Percentiles rank a stretch among this genome's conserved stretches.
phyloP scores from a whole-genome alignment of 2,329 filamentous ascomycete species.

The Colletotrichum sp. region DNA sequence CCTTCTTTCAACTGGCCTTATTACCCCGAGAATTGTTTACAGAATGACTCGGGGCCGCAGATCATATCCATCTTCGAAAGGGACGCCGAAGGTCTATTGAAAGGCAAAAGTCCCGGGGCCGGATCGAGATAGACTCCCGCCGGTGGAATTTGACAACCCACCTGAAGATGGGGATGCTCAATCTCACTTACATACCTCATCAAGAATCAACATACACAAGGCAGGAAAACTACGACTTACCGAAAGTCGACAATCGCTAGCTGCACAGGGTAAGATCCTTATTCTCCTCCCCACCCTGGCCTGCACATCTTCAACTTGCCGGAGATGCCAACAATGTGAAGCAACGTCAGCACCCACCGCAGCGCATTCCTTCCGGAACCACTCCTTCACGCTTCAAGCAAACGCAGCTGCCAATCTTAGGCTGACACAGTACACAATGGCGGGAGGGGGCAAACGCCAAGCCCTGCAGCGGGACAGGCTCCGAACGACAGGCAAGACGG shows the following conservation, averaged over 20 bases:
- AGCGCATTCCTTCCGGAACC: neutral
- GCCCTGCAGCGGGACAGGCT: neutral
- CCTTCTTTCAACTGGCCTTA: neutral
- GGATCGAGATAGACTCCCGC: neutral
- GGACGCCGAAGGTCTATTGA: neutral
- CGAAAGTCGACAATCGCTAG: neutral
- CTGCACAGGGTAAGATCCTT: neutral
- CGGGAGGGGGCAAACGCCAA: neutral
- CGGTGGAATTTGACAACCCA: neutral
- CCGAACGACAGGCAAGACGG: neutral
- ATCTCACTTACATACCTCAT: neutral
- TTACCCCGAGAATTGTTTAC: neutral
- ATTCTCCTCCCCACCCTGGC: neutral
- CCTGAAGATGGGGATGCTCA: neutral
- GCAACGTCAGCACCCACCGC: neutral
- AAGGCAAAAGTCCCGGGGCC: neutral
- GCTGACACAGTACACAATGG: neutral
- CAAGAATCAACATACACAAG: neutral
- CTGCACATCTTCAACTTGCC: neutral
- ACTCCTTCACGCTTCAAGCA: neutral
- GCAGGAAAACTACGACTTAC: neutral
- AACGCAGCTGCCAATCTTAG: neutral
- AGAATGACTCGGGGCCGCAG: neutral
- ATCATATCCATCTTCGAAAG: neutral
- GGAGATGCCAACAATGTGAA: fast-evolving